Evolutionary conservation across 768 basidiomycete genomes (phyloP).

Genomic region (Sarcodon aspratus): DNA sequence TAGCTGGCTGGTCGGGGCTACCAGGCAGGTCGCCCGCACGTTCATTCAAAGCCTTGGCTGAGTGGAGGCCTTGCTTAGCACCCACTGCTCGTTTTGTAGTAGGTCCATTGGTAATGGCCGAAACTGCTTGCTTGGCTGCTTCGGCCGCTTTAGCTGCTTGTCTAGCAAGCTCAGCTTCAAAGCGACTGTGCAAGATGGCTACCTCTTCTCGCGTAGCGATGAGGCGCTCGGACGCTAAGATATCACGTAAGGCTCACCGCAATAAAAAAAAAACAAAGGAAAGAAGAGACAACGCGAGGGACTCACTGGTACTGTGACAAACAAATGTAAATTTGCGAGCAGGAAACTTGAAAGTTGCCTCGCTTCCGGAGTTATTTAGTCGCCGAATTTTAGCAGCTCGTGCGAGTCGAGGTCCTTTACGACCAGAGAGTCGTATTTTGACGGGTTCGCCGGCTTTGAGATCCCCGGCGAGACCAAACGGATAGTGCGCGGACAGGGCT

Average conservation of each 20-base stretch:
- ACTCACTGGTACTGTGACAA: constrained; percentile 67
- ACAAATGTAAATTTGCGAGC: constrained; percentile 43
- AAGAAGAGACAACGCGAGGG: constrained; percentile 13
- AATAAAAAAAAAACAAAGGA: constrained; percentile 5
- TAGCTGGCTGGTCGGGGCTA: constrained; percentile 11
- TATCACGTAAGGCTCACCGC: constrained; percentile 6
- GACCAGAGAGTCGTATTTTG: constrained; percentile 42
- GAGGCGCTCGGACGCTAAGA: constrained; percentile 61
- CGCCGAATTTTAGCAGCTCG: constrained; percentile 17
- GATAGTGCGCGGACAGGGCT: constrained; percentile 44
- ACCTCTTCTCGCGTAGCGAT: constrained; percentile 62
- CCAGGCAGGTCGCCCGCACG: constrained; percentile 15
- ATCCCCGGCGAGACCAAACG: constrained; percentile 16
- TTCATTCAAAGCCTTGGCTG: too few relatives aligned
- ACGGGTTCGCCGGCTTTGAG: constrained; percentile 13
- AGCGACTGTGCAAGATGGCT: constrained; percentile 47
- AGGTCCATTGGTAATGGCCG: constrained; percentile 22
- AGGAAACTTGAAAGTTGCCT: constrained; percentile 32
- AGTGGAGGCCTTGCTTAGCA: constrained; percentile 21
- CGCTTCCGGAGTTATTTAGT: constrained; percentile 7
- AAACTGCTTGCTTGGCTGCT: constrained; percentile 37
- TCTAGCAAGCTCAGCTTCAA: constrained; percentile 63
- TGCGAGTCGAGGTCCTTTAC: constrained; percentile 39
- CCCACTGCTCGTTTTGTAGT: constrained; percentile 27
- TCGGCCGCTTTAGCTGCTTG: constrained; percentile 49